Percentiles rank a stretch among this genome's conserved stretches.
phyloP scores from a whole-genome alignment of 768 basidiomycete genomes.

The Pisolithus microcarpus region DNA sequence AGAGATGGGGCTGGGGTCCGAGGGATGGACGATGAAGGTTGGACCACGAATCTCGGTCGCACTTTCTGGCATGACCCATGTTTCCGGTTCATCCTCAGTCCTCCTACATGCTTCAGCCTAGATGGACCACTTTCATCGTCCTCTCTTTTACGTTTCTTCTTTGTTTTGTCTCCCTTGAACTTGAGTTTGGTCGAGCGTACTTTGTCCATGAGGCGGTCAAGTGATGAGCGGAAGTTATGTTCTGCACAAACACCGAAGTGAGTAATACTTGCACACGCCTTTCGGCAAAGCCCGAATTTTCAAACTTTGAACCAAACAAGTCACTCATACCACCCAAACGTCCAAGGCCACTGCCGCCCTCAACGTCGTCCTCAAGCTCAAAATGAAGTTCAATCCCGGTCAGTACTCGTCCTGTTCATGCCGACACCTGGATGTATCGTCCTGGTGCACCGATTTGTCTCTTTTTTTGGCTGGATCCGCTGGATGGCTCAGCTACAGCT shows the following conservation, averaged over 20 bases:
- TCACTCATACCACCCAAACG: slow-evolving; percentile 12
- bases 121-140: slow-evolving; percentile 37
- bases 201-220: slow-evolving; percentile 34
- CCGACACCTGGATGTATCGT: slow-evolving; percentile 11
- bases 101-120: slow-evolving; percentile 41
- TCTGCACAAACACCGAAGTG: too few species aligned
- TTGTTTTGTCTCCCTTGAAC: slow-evolving; percentile 83
- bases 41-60: slow-evolving; percentile 76
- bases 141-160: slow-evolving; percentile 74
- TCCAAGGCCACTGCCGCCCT: slow-evolving; percentile 36
- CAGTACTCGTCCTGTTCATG: slow-evolving; percentile 33
- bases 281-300: slow-evolving; percentile 18
- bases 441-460: slow-evolving; percentile 19
- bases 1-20: slow-evolving; percentile 69
- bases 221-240: too few species aligned
- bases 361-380: slow-evolving; percentile 56
- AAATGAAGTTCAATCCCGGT: slow-evolving; percentile 83
- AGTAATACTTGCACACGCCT: too few species aligned
- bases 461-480: slow-evolving; percentile 31
- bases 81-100: slow-evolving; percentile 64
- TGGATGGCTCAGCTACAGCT: slow-evolving; percentile 44
- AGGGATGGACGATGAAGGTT: slow-evolving; percentile 80
- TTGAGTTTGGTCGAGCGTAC: slow-evolving; percentile 70
- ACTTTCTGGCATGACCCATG: slow-evolving; percentile 72
- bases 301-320: slow-evolving; percentile 34